A percentile compares a stretch with the other conserved stretches of the same genome.
Conservation (phyloP, 2,329 filamentous ascomycete genomes). For the Aspergillus oerlinghausenensis region DNA sequence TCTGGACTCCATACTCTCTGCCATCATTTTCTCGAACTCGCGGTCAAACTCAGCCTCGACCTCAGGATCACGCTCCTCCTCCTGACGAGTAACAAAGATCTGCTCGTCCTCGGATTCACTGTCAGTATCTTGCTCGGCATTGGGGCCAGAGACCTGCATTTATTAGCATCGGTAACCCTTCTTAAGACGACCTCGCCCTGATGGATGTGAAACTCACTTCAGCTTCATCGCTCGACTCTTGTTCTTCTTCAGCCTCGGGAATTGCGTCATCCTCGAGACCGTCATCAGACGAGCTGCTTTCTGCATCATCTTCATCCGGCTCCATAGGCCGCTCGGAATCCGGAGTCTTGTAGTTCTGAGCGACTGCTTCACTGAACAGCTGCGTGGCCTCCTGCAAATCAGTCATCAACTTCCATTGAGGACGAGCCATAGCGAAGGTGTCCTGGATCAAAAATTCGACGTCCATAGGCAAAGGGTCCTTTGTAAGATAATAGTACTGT, state of each 20-base stretch:
- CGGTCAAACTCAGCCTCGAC: constrained; percentile 96
- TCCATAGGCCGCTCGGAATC: constrained; percentile 66
- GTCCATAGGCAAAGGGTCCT: constrained; percentile 88
- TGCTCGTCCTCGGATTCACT: constrained; percentile 73
- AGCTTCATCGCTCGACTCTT: constrained; percentile 47
- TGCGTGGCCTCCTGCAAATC: constrained; percentile 78
- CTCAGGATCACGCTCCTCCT: constrained; percentile 87
- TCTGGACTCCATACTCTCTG: constrained; percentile 89
- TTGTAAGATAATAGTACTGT: constrained; percentile 90
- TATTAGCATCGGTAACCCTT: constrained; percentile 6
- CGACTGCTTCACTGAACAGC: constrained; percentile 80
- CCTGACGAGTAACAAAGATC: constrained; percentile 85
- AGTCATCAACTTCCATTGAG: constrained; percentile 84
- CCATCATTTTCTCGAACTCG: constrained; percentile 97
- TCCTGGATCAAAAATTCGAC: constrained; percentile 96
- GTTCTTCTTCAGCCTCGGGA: constrained; percentile 53
- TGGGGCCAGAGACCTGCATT: constrained; percentile 39
- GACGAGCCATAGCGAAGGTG: constrained; percentile 75
- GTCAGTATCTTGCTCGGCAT: constrained; percentile 42
- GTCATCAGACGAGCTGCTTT: constrained; percentile 70
- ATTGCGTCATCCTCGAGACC: constrained; percentile 60
- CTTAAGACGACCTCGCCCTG: not conserved
- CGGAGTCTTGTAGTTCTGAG: constrained; percentile 79
- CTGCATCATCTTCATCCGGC: constrained; percentile 70
- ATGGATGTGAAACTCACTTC: constrained; percentile 27